Evolutionary conservation across 2,329 filamentous ascomycete species (phyloP).

Genomic region (Grosmannia serpens): DNA sequence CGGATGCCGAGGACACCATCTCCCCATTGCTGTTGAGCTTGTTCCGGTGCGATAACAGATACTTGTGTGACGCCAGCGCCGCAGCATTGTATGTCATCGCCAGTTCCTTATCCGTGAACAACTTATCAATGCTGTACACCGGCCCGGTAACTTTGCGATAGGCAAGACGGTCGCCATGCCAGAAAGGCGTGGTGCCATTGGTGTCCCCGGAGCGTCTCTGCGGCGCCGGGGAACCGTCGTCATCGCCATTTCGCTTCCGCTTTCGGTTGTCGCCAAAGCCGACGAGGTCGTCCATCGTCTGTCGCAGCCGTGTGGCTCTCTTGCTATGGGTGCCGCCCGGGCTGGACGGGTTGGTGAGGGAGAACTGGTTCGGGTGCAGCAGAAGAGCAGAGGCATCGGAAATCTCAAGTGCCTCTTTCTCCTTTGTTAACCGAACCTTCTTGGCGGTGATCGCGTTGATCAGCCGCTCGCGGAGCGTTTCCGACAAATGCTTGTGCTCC

Average conservation of each 20-base stretch:
- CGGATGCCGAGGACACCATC: constrained; percentile 36
- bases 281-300: constrained; percentile 47
- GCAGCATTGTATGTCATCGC: constrained; percentile 53
- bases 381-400: constrained; percentile 54
- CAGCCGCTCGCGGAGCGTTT: constrained; percentile 53
- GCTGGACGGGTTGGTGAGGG: constrained; percentile 51
- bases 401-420: constrained; percentile 58
- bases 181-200: constrained; percentile 47
- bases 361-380: constrained; percentile 57
- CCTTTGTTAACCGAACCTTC: constrained; percentile 51
- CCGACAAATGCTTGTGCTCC: constrained; percentile 47
- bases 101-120: constrained; percentile 60
- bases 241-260: constrained; percentile 46
- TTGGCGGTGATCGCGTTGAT: constrained; percentile 55
- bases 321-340: constrained; percentile 53
- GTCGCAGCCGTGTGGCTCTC: constrained; percentile 48
- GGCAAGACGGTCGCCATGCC: constrained; percentile 49
- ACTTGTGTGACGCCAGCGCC: constrained; percentile 49
- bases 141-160: constrained; percentile 45
- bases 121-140: constrained; percentile 55
- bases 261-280: constrained; percentile 47
- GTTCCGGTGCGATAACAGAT: constrained; percentile 45
- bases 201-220: constrained; percentile 43
- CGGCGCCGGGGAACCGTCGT: constrained; percentile 52
- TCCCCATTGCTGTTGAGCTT: constrained; percentile 37